These are phyloP conservation scores for Sclerotinia glacialis DNA, from an alignment of 2,329 filamentous ascomycete species.

Conservation along the genomic window DNA sequence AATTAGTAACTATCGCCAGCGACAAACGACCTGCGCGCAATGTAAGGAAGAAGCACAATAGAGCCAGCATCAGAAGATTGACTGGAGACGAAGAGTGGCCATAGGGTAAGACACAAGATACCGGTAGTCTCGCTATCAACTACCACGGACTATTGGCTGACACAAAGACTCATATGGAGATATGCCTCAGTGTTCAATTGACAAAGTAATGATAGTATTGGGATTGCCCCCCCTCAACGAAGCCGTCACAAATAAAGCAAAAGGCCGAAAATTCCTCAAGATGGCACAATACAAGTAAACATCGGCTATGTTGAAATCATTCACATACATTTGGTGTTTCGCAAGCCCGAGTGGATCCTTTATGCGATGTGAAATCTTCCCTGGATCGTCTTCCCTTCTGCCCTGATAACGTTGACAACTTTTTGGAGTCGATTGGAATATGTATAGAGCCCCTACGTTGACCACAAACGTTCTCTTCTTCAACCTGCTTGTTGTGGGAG, in stretches of 20 bases:
- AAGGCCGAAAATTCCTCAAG: conserved; percentile 4
- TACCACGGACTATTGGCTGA: not conserved
- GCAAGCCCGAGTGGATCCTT: conserved; percentile 33
- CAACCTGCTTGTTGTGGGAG: conserved; percentile 12
- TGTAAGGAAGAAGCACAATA: conserved; percentile 13
- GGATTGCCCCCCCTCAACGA: not conserved
- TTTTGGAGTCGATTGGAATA: not conserved
- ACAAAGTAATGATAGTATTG: not conserved
- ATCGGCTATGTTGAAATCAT: conserved; percentile 26
- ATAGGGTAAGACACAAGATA: conserved; percentile 13
- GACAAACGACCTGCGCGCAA: conserved; percentile 24
- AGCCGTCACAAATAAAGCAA: not conserved
- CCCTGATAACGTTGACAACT: conserved; percentile 18
- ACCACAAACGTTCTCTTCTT: conserved; percentile 10
- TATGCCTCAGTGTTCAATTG: not conserved
- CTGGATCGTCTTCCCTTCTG: conserved; percentile 15
- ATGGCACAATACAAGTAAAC: not conserved
- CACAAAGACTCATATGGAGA: conserved; percentile 9
- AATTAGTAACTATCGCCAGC: conserved; percentile 27
- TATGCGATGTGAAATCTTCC: conserved; percentile 30
- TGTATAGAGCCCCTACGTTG: conserved; percentile 14
- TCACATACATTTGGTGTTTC: conserved; percentile 39
- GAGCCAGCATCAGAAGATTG: conserved; percentile 14
- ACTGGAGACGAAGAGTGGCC: conserved; percentile 11
- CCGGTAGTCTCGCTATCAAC: conserved; percentile 1